Evolutionary conservation across 192 early-diverging fungal species (phyloP), one percentile per base, ranked within the genome.

Genomic region (Coemansia sp.): DNA sequence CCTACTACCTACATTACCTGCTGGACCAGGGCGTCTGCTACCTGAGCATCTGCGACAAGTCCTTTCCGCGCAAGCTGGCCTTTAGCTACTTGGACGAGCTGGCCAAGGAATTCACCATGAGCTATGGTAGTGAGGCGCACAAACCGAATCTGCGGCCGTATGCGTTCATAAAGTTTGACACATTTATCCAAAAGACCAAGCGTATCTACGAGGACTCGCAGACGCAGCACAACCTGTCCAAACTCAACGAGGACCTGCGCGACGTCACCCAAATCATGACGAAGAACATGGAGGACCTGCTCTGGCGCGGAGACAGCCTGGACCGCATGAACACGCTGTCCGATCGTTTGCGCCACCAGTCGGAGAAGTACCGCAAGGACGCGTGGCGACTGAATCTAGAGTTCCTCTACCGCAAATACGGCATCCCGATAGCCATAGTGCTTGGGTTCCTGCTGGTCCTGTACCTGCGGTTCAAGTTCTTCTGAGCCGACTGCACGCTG

Each of bases 261-360:
- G 95, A 98, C 70, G 94, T 98, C 4, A 91, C 90, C 26, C 82
- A 92, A 56, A 98, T 98, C 47, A 96, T 98, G 95, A 98, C 90
- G 26, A 93, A 90, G 64, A 98, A 98, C 79, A 94, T 98, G 82
- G 88, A 93, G 53, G 93, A 95, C 69, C 70, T 98, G 29, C 80
- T 98, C 44, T 95, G 92, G 81, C 83, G 91, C 25, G 91, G 90
- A 12, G 90, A 92, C 59, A 81, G 80, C 36, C 78, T 93, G 47
- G 87, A 91, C 56, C 80, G 87, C 82, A 85, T 90, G 85, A 77
- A 78, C 28, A 79, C 79, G 12, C 55, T 83, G 53, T 85, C 89
- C 26, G 75, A 84, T 45, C 77, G 76, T 25, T 58, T 94, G 59
- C 74, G 82, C 48, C 75, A 78, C 43, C 70, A 90, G 58, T 86